Evolutionary conservation across 2,329 filamentous ascomycete species (phyloP).

Genomic region (Neonectria hederae): DNA sequence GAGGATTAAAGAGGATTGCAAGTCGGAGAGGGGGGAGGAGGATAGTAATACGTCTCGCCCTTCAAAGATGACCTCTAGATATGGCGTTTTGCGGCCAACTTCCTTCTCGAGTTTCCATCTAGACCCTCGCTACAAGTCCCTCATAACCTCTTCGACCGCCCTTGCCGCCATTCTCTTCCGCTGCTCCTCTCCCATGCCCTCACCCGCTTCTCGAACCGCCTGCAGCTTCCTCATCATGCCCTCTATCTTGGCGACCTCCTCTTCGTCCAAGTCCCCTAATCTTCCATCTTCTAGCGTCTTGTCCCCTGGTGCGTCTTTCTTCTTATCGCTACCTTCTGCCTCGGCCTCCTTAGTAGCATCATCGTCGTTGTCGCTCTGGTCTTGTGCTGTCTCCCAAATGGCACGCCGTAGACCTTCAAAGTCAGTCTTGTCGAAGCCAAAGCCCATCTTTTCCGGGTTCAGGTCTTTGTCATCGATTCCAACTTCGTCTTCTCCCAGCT

Average conservation of each 20-base stretch:
- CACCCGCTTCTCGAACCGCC: conserved; percentile 67
- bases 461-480: conserved; percentile 47
- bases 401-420: conserved; percentile 62
- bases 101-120: not conserved
- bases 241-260: conserved; percentile 68
- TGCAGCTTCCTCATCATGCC: conserved; percentile 72
- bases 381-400: conserved; percentile 57
- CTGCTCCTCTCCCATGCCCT: conserved; percentile 68
- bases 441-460: conserved; percentile 60
- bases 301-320: conserved; percentile 9
- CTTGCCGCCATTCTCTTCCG: conserved; percentile 68
- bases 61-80: not conserved
- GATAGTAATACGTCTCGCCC: conserved; percentile 5
- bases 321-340: conserved; percentile 24
- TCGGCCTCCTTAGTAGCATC: conserved; percentile 18
- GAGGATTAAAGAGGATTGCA: not conserved
- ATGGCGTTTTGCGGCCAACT: not conserved
- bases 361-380: conserved; percentile 36
- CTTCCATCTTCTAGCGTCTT: conserved; percentile 47
- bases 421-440: conserved; percentile 62
- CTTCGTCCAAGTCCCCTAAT: conserved; percentile 55
- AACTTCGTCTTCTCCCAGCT: conserved; percentile 40
- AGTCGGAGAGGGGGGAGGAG: not conserved
- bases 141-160: conserved; percentile 73
- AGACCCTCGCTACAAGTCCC: conserved; percentile 54